Evolutionary conservation across 345 rosid genomes (phyloP), one percentile per base, ranked within the genome.

Genomic region (Clausena lansium): DNA sequence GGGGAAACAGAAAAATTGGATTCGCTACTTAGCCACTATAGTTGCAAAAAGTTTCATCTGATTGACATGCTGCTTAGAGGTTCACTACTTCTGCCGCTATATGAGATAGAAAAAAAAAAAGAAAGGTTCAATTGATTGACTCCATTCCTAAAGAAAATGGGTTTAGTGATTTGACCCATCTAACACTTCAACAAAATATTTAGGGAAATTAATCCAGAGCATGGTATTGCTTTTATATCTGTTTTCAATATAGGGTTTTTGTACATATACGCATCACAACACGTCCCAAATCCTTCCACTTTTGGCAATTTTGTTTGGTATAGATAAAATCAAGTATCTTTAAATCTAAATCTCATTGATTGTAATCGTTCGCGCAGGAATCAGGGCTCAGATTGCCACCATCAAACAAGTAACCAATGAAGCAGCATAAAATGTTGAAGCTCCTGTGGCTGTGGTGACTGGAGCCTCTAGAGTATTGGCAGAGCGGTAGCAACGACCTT

Each of bases 391-490:
- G 82, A 87, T 88, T 77, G 88, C 91, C 2, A 83, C 91, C 70
- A 80, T 74, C 71, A 93, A 90, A 80, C 84, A 86, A 81, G 71
- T 86, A 54, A 84, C 77, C 67, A 65, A 73, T 7, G 91, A 83
- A 74, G 84, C 84, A 67, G 82, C 82, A 59, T 80, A 81, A 41
- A 85, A 86, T 72, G 89, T 89, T 67, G 95, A 96, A 83, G 80
- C 98, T 59, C 98, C 97, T 0, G 98, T 93, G 14, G 98, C 86
- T 33, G 76, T 97, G 52, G 92, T 97, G 67, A 94, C 98, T 13
- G 99, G 99, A 86, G 99, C 99, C 50, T 97, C 99, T 30, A 90
- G 99, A 83, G 99, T 58, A 97, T 97, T 79, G 98, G 99, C 47
- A 97, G 75, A 87, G 92, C 99, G 28, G 82, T 97, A 83, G 99